These are phyloP conservation scores for Dillenia suffruticosa DNA, from an alignment of 164 flowering plant genomes.

Conservation along the genomic window DNA sequence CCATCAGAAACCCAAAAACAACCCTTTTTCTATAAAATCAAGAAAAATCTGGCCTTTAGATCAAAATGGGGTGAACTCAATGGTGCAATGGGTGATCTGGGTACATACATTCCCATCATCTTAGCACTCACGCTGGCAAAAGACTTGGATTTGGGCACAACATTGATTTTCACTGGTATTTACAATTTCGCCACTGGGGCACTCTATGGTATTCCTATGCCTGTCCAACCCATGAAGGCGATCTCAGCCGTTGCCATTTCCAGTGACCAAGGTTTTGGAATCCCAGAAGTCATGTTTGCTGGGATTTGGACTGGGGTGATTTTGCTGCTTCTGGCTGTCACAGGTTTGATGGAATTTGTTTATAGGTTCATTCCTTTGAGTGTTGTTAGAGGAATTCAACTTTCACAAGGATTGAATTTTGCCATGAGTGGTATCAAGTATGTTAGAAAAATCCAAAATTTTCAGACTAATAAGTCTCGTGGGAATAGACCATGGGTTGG, in stretches of 20 bases:
- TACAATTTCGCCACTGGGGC: conserved; percentile 78
- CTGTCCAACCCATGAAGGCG: conserved; percentile 95
- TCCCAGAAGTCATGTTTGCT: conserved; percentile 86
- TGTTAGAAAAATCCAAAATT: conserved; percentile 47
- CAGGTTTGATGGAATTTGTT: conserved; percentile 65
- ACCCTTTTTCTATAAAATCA: conserved; percentile 15
- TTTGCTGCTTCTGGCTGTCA: conserved; percentile 54
- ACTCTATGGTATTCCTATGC: conserved; percentile 91
- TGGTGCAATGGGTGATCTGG: conserved; percentile 92
- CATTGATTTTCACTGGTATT: conserved; percentile 73
- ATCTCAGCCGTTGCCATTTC: conserved; percentile 85
- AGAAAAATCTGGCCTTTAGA: conserved; percentile 37
- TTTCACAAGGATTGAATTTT: conserved; percentile 85
- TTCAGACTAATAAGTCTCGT: conserved; percentile 50
- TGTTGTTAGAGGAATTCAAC: conserved; percentile 86
- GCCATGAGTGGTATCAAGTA: conserved; percentile 75
- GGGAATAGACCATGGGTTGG: conserved; percentile 71
- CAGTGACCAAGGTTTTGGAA: conserved; percentile 30
- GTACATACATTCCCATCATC: conserved; percentile 84
- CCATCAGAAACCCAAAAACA: not conserved
- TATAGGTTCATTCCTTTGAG: conserved; percentile 66
- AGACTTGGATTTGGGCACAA: conserved; percentile 65
- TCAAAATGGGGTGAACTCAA: conserved; percentile 78
- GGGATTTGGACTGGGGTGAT: conserved; percentile 65
- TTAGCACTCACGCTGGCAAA: conserved; percentile 70